phyloP scores from a whole-genome alignment of 2,329 filamentous ascomycete genomes.

The Ceratocystis alfenasii region DNA sequence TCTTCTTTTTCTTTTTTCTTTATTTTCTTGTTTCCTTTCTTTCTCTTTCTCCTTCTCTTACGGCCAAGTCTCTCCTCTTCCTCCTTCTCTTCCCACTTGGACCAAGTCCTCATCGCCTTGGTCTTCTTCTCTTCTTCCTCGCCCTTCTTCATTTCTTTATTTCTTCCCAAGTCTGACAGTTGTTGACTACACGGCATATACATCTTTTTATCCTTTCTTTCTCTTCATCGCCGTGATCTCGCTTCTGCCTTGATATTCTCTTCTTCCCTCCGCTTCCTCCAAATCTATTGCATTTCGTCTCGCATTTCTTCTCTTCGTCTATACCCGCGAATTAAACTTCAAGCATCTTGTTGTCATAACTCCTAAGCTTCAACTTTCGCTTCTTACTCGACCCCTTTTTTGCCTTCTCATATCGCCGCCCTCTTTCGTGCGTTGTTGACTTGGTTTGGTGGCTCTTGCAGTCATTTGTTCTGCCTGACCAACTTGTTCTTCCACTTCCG shows the following conservation, averaged over 20 bases:
- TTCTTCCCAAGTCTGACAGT: conserved; percentile 20
- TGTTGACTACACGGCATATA: conserved; percentile 17
- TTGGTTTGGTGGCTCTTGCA: neutral
- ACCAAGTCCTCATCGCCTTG: conserved; percentile 9
- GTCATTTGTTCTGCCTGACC: neutral
- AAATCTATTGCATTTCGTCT: conserved; percentile 13
- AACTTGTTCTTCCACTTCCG: neutral
- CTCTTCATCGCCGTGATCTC: conserved; percentile 13
- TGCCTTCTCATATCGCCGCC: neutral
- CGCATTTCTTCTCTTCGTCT: conserved; percentile 22
- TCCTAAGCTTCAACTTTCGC: conserved; percentile 17
- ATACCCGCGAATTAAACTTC: conserved; percentile 23
- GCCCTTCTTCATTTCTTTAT: conserved; percentile 17
- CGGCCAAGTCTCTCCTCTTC: neutral
- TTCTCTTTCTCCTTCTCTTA: conserved; percentile 14
- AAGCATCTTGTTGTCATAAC: conserved; percentile 22
- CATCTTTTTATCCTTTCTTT: conserved; percentile 16
- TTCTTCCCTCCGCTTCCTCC: conserved; percentile 2
- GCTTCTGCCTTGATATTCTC: conserved; percentile 4
- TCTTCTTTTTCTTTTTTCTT: conserved; percentile 13
- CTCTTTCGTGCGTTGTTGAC: conserved; percentile 13
- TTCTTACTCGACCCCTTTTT: conserved; percentile 17
- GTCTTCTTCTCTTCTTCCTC: conserved; percentile 16
- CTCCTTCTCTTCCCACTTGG: conserved; percentile 10
- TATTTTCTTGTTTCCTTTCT: conserved; percentile 17